Conservation (phyloP, 106 monocot species). For the Dactylorhiza incarnata region DNA sequence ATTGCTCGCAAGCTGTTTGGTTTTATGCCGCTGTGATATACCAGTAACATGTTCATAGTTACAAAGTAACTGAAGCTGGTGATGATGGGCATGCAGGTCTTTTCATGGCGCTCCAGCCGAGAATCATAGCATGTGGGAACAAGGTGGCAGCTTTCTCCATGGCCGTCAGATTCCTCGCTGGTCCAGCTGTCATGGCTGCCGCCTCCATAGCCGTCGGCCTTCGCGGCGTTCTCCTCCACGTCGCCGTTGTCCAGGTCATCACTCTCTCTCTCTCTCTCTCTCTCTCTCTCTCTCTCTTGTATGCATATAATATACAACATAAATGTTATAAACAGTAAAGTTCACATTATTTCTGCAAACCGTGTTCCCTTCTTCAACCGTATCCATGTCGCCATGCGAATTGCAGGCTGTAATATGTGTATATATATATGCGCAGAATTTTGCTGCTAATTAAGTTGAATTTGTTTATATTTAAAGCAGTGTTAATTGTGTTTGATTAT, state of each 20-base stretch:
- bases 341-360: background rate
- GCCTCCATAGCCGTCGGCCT: conserved; percentile 48
- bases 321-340: too few relatives aligned
- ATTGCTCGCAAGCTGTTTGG: background rate
- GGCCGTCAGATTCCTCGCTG: conserved; percentile 48
- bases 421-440: too few relatives aligned
- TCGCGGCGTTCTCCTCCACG: conserved; percentile 37
- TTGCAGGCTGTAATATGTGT: background rate
- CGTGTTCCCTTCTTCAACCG: background rate
- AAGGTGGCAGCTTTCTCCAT: conserved; percentile 44
- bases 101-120: conserved; percentile 76
- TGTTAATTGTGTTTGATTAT: background rate
- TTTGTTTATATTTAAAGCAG: background rate
- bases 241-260: conserved; percentile 42
- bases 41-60: background rate
- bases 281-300: background rate
- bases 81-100: conserved; percentile 28
- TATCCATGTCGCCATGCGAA: background rate
- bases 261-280: background rate
- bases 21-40: background rate
- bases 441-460: too few relatives aligned
- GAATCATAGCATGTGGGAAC: conserved; percentile 70
- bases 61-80: background rate
- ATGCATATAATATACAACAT: too few relatives aligned
- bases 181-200: conserved; percentile 60